Percentiles rank a stretch among this genome's conserved stretches.
Conservation (phyloP, 805 yeast species). For the Candida pini region DNA sequence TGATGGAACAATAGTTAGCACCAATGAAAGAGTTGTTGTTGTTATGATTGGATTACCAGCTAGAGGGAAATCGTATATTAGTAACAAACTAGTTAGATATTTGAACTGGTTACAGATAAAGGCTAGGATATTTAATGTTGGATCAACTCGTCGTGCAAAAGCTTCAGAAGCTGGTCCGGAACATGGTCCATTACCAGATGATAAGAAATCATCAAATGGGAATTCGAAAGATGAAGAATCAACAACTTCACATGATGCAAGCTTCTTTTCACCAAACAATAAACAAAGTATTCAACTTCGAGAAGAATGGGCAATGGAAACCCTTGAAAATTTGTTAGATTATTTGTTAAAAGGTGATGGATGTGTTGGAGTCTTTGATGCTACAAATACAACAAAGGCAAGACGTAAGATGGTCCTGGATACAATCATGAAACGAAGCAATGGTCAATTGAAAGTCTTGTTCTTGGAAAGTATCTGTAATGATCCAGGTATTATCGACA, state of each 20-base stretch:
- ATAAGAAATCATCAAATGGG: not conserved
- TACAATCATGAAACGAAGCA: conserved; percentile 49
- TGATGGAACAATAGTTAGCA: conserved; percentile 55
- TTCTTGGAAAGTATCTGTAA: conserved; percentile 86
- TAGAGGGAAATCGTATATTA: conserved; percentile 88
- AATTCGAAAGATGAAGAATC: not conserved
- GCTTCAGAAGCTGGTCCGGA: conserved; percentile 65
- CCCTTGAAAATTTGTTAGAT: conserved; percentile 76
- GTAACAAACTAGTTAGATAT: conserved; percentile 85
- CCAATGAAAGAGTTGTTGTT: conserved; percentile 73
- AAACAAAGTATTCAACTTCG: conserved; percentile 56
- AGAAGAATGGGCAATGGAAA: conserved; percentile 96
- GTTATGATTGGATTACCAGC: conserved; percentile 98
- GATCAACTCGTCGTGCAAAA: conserved; percentile 84
- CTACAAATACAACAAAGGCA: conserved; percentile 69
- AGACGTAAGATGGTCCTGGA: conserved; percentile 56
- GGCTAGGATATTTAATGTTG: conserved; percentile 88
- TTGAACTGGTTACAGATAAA: conserved; percentile 93
- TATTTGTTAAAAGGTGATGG: conserved; percentile 78
- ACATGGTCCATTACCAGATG: conserved; percentile 52
- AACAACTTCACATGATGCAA: conserved; percentile 58
- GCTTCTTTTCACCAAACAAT: conserved; percentile 81
- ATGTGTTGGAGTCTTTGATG: conserved; percentile 87
- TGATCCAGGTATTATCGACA: conserved; percentile 69
- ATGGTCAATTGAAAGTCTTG: conserved; percentile 66